phyloP scores from a whole-genome alignment of 257 asterid species.

The Cynanchum wilfordii region DNA sequence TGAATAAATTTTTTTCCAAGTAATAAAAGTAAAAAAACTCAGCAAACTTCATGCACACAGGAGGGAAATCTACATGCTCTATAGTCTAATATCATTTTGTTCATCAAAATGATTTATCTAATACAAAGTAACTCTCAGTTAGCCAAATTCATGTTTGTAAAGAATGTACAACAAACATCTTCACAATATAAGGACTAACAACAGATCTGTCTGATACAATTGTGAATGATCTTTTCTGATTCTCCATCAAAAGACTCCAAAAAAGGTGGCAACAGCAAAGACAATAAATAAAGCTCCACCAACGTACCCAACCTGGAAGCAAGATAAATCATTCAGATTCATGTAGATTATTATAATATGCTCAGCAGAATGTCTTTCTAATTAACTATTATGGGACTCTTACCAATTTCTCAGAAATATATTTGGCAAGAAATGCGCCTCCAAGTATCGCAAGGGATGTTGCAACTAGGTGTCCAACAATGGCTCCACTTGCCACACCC shows the following conservation, averaged over 20 bases:
- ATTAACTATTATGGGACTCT: background rate
- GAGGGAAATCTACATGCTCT: background rate
- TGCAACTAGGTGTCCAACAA: conserved; percentile 77
- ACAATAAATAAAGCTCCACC: conserved; percentile 76
- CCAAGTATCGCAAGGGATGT: conserved; percentile 83
- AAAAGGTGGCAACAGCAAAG: conserved; percentile 82
- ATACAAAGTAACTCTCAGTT: background rate
- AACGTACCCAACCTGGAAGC: conserved; percentile 77
- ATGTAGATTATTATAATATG: background rate
- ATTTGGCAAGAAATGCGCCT: conserved; percentile 86
- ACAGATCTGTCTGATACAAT: background rate
- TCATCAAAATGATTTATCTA: background rate
- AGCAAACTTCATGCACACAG: background rate
- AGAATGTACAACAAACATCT: background rate
- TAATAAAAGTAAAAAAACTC: background rate
- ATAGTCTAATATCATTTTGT: background rate
- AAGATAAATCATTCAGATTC: conserved; percentile 14
- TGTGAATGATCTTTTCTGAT: background rate
- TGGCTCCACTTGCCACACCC: conserved; percentile 99
- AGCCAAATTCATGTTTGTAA: background rate
- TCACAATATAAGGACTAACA: background rate
- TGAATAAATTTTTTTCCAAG: background rate
- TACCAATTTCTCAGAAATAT: conserved; percentile 96
- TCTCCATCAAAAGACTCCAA: conserved; percentile 65
- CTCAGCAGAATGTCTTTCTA: background rate